phyloP scores from a whole-genome alignment of 2,329 filamentous ascomycete genomes.

The Iodosphaeria phyllophila region DNA sequence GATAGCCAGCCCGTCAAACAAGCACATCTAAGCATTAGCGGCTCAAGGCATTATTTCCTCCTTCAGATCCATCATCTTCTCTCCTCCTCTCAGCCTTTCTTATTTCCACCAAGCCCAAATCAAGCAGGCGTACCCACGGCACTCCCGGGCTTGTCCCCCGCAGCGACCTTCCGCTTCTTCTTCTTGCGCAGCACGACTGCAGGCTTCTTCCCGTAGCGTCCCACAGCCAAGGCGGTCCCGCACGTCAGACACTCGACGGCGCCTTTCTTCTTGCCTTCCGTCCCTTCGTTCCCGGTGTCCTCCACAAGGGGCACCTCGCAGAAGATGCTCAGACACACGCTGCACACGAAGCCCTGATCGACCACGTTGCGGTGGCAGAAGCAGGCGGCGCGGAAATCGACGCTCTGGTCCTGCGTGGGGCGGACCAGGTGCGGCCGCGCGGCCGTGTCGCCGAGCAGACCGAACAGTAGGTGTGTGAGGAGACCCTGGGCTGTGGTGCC shows the following conservation, averaged over 20 bases:
- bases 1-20: too few species aligned
- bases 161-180: constrained; percentile 51
- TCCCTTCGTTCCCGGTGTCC: too few species aligned
- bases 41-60: too few species aligned
- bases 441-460: constrained; percentile 51
- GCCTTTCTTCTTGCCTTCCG: too few species aligned
- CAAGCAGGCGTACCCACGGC: constrained; percentile 37
- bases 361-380: constrained; percentile 90
- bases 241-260: constrained; percentile 65
- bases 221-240: constrained; percentile 60
- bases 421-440: constrained; percentile 46
- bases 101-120: constrained; percentile 5
- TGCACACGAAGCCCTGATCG: constrained; percentile 87
- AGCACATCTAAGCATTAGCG: too few species aligned
- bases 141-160: constrained; percentile 37
- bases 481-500: constrained; percentile 36
- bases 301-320: constrained; percentile 48
- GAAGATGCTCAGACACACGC: constrained; percentile 89
- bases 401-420: constrained; percentile 65
- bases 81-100: too few species aligned
- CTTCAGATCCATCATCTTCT: too few species aligned
- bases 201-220: constrained; percentile 56
- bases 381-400: constrained; percentile 95
- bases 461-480: constrained; percentile 88
- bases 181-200: constrained; percentile 55